Conservation (phyloP, 2,329 filamentous ascomycete genomes). For the Ceratocystis albifundus region DNA sequence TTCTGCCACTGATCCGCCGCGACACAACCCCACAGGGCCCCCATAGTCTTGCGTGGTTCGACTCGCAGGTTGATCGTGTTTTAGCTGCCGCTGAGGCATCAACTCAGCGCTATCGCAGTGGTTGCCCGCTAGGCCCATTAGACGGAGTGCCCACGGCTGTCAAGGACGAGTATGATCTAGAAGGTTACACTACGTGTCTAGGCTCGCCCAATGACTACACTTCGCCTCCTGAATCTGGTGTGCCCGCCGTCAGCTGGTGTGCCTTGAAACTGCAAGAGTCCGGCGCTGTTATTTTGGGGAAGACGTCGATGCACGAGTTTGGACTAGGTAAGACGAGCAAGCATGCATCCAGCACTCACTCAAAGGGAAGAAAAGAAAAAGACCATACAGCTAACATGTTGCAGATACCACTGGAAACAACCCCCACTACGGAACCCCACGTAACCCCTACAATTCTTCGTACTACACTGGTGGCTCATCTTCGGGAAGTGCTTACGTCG, state of each 20-base stretch:
- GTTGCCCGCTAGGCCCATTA: constrained; percentile 48
- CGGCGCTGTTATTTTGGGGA: constrained; percentile 60
- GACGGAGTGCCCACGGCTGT: constrained; percentile 64
- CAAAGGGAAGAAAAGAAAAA: background rate
- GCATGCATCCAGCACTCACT: background rate
- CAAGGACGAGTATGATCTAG: constrained; percentile 66
- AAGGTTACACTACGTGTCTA: constrained; percentile 58
- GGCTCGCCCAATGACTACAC: constrained; percentile 52
- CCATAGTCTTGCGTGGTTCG: constrained; percentile 37
- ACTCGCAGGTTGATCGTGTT: constrained; percentile 34
- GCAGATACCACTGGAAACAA: constrained; percentile 64
- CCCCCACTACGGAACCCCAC: constrained; percentile 58
- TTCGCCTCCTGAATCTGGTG: constrained; percentile 31
- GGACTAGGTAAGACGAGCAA: constrained; percentile 44
- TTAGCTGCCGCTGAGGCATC: constrained; percentile 36
- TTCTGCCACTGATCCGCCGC: constrained; percentile 38
- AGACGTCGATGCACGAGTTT: constrained; percentile 65
- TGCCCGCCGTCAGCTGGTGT: constrained; percentile 51
- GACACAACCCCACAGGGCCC: constrained; percentile 31
- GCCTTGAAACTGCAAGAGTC: constrained; percentile 58
- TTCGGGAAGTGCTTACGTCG: constrained; percentile 59
- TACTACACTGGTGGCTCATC: constrained; percentile 74
- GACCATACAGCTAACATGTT: background rate
- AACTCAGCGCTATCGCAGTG: constrained; percentile 39
- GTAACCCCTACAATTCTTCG: constrained; percentile 58